A percentile compares a stretch with the other conserved stretches of the same genome.
phyloP scores from a whole-genome alignment of 2,329 filamentous ascomycete species.

The Phaeosphaeriaceae sp. region DNA sequence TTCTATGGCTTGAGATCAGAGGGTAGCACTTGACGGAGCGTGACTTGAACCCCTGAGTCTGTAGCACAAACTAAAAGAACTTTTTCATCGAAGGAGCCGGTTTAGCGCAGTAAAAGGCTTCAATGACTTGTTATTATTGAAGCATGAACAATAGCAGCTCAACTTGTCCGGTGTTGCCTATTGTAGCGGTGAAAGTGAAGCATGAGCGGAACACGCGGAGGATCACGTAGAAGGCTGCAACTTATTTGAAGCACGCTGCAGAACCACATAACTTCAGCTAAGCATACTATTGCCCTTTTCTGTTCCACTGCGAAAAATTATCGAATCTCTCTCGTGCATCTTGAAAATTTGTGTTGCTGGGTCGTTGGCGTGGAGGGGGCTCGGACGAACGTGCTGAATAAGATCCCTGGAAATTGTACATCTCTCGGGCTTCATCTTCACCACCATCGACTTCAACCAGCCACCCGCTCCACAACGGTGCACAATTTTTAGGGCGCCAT shows the following conservation, averaged over 20 bases:
- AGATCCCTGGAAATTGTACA: constrained; percentile 18
- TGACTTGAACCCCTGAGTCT: constrained; percentile 3
- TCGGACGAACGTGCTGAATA: constrained; percentile 15
- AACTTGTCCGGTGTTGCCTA: neutral
- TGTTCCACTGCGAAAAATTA: neutral
- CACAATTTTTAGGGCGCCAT: constrained; percentile 35
- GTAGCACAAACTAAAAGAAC: neutral
- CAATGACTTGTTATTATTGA: neutral
- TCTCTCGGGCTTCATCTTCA: constrained; percentile 7
- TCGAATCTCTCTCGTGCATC: constrained; percentile 4
- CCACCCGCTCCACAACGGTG: constrained; percentile 35
- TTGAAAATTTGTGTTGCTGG: constrained; percentile 20
- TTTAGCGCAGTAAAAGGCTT: neutral
- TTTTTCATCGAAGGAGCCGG: neutral
- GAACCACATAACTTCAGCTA: neutral
- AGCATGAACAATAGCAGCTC: neutral
- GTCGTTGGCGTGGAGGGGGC: constrained; percentile 17
- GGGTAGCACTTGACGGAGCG: neutral
- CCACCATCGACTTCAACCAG: constrained; percentile 24
- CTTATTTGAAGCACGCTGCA: constrained; percentile 3
- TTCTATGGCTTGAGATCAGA: neutral
- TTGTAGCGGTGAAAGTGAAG: constrained; percentile 17
- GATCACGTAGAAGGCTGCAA: neutral
- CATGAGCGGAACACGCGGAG: constrained; percentile 14
- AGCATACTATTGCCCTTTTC: neutral